These are phyloP conservation scores for Pythium graminicola DNA, from an alignment of 352 stramenopile species.

Conservation along the genomic window DNA sequence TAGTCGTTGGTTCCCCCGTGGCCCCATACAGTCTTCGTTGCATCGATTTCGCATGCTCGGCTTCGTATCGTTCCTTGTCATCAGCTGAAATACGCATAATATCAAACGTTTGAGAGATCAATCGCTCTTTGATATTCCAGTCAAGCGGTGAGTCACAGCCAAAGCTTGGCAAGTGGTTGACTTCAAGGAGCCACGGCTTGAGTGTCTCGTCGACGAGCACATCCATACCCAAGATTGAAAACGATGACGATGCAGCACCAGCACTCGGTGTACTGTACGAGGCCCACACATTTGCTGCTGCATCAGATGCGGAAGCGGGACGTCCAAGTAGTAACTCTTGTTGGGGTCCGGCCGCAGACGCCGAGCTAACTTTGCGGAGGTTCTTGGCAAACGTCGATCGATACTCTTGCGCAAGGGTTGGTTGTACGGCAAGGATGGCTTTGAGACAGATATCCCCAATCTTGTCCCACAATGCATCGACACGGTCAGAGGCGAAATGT, in stretches of 20 bases:
- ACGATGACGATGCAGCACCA: conserved; percentile 42
- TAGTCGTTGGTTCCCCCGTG: not conserved
- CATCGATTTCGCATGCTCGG: conserved; percentile 48
- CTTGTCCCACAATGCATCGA: conserved; percentile 83
- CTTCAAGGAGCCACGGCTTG: conserved; percentile 95
- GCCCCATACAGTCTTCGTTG: conserved; percentile 61
- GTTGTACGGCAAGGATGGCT: conserved; percentile 90
- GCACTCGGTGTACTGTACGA: conserved; percentile 19
- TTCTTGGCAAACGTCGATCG: conserved; percentile 81
- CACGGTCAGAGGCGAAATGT: conserved; percentile 45
- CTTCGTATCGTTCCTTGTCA: conserved; percentile 78
- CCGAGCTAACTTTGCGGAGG: conserved; percentile 47
- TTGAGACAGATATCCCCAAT: conserved; percentile 94
- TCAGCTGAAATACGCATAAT: conserved; percentile 73
- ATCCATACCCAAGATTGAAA: conserved; percentile 95
- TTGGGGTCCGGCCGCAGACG: conserved; percentile 18
- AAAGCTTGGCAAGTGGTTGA: conserved; percentile 96
- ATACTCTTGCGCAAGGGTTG: conserved; percentile 91
- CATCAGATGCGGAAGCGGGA: conserved; percentile 22
- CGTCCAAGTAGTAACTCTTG: not conserved
- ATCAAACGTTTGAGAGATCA: conserved; percentile 91
- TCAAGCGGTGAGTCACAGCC: conserved; percentile 93
- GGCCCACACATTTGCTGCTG: not conserved
- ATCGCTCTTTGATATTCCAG: conserved; percentile 91
- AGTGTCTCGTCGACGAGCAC: conserved; percentile 94